Evolutionary conservation across 2,329 filamentous ascomycete species (phyloP).

Genomic region (Spiromastix sp.): DNA sequence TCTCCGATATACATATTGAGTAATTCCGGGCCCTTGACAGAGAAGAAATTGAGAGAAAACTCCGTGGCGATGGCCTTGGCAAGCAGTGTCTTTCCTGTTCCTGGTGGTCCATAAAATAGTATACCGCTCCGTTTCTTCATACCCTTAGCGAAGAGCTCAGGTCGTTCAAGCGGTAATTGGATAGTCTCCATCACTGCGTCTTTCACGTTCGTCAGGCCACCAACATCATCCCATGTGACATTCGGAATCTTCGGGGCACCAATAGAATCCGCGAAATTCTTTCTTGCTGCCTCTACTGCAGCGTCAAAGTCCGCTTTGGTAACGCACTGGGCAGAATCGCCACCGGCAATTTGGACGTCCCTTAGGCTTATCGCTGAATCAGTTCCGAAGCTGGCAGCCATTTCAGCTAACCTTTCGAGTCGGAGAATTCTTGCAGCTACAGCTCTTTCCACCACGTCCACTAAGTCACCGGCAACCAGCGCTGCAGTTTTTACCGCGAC

Average conservation of each 20-base stretch:
- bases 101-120: conserved; percentile 94
- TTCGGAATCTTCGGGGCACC: conserved; percentile 98
- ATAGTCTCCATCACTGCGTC: conserved; percentile 98
- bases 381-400: conserved; percentile 18
- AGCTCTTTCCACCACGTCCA: conserved; percentile 88
- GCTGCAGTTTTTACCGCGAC: conserved; percentile 94
- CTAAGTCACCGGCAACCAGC: conserved; percentile 83
- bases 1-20: conserved; percentile 99
- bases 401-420: conserved; percentile 57
- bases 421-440: conserved; percentile 65
- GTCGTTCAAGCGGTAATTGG: conserved; percentile 97
- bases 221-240: conserved; percentile 98
- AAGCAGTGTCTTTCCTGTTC: conserved; percentile 99
- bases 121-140: conserved; percentile 97
- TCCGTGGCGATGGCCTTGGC: conserved; percentile 99
- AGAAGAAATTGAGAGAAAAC: conserved; percentile 99
- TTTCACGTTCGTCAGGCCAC: conserved; percentile 96
- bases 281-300: conserved; percentile 90
- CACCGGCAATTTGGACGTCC: conserved; percentile 83
- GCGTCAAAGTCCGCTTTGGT: conserved; percentile 76
- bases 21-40: conserved; percentile 94
- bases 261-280: conserved; percentile 96
- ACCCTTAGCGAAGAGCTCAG: conserved; percentile 99
- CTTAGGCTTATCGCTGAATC: conserved; percentile 49
- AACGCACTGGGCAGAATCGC: conserved; percentile 65